Evolutionary conservation across 2,329 filamentous ascomycete species (phyloP).

Genomic region (Geosmithia flava): DNA sequence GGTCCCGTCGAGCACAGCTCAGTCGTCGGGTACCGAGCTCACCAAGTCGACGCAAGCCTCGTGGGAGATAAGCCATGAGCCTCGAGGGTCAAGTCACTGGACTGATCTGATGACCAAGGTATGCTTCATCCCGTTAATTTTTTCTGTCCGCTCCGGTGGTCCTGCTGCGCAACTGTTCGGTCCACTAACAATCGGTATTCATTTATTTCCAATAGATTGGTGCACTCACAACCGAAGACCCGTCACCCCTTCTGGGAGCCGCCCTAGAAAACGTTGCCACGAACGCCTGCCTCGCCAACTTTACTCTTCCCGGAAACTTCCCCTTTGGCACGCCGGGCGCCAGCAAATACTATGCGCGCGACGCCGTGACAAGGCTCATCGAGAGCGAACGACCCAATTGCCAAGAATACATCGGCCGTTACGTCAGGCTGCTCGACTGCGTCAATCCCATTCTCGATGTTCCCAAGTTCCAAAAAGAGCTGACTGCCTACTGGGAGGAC

Average conservation of each 20-base stretch:
- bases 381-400: slow-evolving; percentile 12
- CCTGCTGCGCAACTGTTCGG: too few relatives aligned
- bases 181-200: background rate
- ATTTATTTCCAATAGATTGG: slow-evolving; percentile 12
- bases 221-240: slow-evolving; percentile 7
- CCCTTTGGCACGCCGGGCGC: slow-evolving; percentile 23
- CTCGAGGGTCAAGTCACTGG: slow-evolving; percentile 22
- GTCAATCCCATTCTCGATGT: slow-evolving; percentile 21
- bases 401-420: slow-evolving; percentile 14
- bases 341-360: slow-evolving; percentile 16
- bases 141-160: slow-evolving; percentile 1
- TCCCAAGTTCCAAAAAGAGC: slow-evolving; percentile 13
- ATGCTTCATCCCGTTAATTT: slow-evolving; percentile 1
- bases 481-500: slow-evolving; percentile 18
- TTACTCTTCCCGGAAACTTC: slow-evolving; percentile 21
- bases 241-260: slow-evolving; percentile 12
- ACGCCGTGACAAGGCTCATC: slow-evolving; percentile 16
- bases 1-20: slow-evolving; percentile 7
- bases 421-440: slow-evolving; percentile 17
- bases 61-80: slow-evolving; percentile 20
- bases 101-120: slow-evolving; percentile 23
- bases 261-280: slow-evolving; percentile 19
- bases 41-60: slow-evolving; percentile 15
- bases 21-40: slow-evolving; percentile 6
- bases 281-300: slow-evolving; percentile 21